Evolutionary conservation across 2,329 filamentous ascomycete genomes (phyloP).

Genomic region (Sporothrix protearum): DNA sequence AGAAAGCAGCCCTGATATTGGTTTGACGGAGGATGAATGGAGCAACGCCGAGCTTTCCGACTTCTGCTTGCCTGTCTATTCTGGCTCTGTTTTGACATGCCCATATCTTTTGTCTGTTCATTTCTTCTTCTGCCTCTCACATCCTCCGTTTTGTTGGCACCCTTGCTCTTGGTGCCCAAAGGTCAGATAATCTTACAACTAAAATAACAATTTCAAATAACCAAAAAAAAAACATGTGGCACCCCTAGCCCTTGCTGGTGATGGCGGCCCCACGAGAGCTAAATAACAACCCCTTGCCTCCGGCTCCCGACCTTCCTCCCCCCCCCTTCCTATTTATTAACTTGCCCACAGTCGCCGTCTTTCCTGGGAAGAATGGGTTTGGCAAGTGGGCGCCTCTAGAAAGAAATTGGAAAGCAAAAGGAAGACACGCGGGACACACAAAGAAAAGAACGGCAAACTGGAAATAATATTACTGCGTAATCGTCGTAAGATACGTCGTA

Average conservation of each 20-base stretch:
- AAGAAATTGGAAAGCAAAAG: conserved; percentile 8
- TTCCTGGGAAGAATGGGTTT: not conserved
- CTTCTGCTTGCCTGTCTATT: not conserved
- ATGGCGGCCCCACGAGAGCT: not conserved
- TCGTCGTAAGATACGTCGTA: too few relatives aligned
- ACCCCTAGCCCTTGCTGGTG: not conserved
- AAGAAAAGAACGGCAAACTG: not conserved
- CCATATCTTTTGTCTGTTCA: not conserved
- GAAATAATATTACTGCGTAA: too few relatives aligned
- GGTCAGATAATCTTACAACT: not conserved
- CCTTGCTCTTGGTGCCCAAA: not conserved
- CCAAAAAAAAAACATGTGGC: not conserved
- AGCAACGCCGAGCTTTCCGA: not conserved
- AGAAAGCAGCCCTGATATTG: not conserved
- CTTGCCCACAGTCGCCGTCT: not conserved
- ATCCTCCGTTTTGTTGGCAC: not conserved
- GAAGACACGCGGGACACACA: not conserved
- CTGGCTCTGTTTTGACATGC: not conserved
- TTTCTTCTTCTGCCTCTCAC: not conserved
- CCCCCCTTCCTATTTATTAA: not conserved
- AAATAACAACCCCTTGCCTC: not conserved
- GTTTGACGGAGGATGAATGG: conserved; percentile 7
- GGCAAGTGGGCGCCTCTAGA: not conserved
- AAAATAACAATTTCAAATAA: not conserved
- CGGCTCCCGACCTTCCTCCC: not conserved